A percentile compares a stretch with the other conserved stretches of the same genome.
Conservation (phyloP, 106 monocot genomes). For the Dioscorea zingiberensis region DNA sequence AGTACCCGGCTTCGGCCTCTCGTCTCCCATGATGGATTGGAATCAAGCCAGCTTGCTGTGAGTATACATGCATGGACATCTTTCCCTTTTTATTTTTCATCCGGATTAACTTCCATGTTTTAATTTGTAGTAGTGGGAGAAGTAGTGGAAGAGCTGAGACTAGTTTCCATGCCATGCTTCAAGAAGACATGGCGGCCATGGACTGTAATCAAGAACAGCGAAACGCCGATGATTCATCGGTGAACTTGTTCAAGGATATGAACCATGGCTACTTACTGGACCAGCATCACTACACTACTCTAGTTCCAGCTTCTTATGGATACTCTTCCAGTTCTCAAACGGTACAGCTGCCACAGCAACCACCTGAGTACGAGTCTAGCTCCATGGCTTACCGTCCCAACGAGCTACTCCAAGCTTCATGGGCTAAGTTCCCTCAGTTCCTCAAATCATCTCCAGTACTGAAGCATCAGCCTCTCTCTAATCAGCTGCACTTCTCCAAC, state of each 20-base stretch:
- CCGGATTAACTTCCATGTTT: too few species aligned
- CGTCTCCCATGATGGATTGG: slow-evolving; percentile 28
- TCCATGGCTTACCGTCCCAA: slow-evolving; percentile 2
- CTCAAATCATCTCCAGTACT: slow-evolving; percentile 5
- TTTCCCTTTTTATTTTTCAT: too few species aligned
- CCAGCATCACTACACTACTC: slow-evolving; percentile 18
- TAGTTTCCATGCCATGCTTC: slow-evolving; percentile 20
- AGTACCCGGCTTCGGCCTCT: slow-evolving; percentile 11
- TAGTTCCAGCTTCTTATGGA: not conserved
- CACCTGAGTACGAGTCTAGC: not conserved
- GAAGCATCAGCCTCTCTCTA: not conserved
- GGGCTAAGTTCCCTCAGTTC: slow-evolving; percentile 18
- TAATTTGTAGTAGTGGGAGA: slow-evolving; percentile 5
- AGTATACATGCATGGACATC: slow-evolving; percentile 1
- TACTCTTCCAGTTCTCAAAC: not conserved
- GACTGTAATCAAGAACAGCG: slow-evolving; percentile 15
- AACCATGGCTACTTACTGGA: slow-evolving; percentile 19
- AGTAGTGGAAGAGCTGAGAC: slow-evolving; percentile 15
- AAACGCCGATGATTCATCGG: not conserved
- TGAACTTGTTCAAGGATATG: slow-evolving; percentile 19
- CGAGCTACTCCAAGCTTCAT: slow-evolving; percentile 4
- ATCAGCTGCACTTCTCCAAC: slow-evolving; percentile 26
- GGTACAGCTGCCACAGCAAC: slow-evolving; percentile 2
- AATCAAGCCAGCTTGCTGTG: slow-evolving; percentile 28
- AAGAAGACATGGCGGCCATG: slow-evolving; percentile 17